Percentiles rank a stretch among this genome's conserved stretches.
Evolutionary conservation across 352 stramenopile genomes (phyloP).

Genomic region (Phytopythium aichiense): DNA sequence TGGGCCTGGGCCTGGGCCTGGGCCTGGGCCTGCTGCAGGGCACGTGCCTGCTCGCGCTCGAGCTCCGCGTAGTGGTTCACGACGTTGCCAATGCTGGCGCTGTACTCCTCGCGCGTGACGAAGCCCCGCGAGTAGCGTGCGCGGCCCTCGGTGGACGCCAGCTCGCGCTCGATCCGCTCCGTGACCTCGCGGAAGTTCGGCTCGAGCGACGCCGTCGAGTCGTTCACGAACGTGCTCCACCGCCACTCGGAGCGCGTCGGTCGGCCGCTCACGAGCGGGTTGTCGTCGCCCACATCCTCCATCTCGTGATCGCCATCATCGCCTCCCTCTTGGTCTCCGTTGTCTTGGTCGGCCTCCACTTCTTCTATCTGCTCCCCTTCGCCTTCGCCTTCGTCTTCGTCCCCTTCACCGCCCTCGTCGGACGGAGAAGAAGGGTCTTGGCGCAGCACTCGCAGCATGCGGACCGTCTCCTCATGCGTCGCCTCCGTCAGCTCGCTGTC

Average conservation of each 20-base stretch:
- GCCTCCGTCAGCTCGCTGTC: conserved; percentile 65
- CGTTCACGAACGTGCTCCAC: conserved; percentile 66
- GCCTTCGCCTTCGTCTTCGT: conserved; percentile 2
- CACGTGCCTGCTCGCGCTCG: conserved; percentile 21
- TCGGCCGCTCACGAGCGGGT: conserved; percentile 12
- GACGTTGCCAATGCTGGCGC: conserved; percentile 27
- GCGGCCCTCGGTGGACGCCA: conserved; percentile 37
- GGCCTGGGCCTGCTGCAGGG: conserved; percentile 22
- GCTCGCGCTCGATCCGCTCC: conserved; percentile 39
- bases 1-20: conserved; percentile 10
- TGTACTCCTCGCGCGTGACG: conserved; percentile 45
- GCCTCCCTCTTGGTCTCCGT: not conserved
- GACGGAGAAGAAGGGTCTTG: conserved; percentile 14
- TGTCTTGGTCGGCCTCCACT: too few species aligned
- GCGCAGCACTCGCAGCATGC: conserved; percentile 43
- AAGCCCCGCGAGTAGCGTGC: conserved; percentile 54
- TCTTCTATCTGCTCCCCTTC: not conserved
- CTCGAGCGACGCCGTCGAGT: conserved; percentile 46
- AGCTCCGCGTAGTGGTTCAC: conserved; percentile 23
- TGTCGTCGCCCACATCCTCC: conserved; percentile 16
- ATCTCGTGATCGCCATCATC: conserved; percentile 1
- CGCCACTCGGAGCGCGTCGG: conserved; percentile 30
- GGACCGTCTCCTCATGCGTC: conserved; percentile 33
- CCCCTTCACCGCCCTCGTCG: conserved; percentile 9
- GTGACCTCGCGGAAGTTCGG: conserved; percentile 41